Evolutionary conservation across 352 stramenopile species (phyloP).

Genomic region (Phytophthora uliginosa): DNA sequence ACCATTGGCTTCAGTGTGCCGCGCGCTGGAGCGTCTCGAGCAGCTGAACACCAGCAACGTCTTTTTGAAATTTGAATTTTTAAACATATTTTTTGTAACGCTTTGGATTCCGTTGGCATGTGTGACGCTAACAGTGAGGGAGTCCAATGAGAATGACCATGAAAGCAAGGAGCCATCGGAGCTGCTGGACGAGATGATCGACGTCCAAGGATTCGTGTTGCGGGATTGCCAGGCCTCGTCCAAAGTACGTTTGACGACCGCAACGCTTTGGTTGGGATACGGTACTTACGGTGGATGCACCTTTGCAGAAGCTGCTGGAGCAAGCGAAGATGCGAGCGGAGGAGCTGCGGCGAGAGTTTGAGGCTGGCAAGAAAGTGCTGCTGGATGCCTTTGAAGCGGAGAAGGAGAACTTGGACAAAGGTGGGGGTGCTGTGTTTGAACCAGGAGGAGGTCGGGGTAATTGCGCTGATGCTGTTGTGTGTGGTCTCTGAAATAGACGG

Average conservation of each 20-base stretch:
- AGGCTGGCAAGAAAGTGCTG: constrained; percentile 64
- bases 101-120: neutral
- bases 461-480: constrained; percentile 6
- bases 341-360: constrained; percentile 63
- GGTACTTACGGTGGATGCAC: constrained; percentile 5
- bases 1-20: neutral
- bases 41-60: neutral
- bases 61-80: constrained; percentile 2
- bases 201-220: constrained; percentile 61
- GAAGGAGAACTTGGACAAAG: constrained; percentile 62
- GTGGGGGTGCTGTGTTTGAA: constrained; percentile 8
- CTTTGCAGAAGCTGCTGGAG: constrained; percentile 61
- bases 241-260: constrained; percentile 32
- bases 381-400: constrained; percentile 65
- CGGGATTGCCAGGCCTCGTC: constrained; percentile 52
- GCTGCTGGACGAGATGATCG: constrained; percentile 38
- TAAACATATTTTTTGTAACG: neutral
- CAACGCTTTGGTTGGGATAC: neutral
- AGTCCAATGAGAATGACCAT: neutral
- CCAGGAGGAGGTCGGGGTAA: neutral
- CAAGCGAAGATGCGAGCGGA: constrained; percentile 58
- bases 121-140: constrained; percentile 13
- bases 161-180: constrained; percentile 4
- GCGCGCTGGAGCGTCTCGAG: neutral
- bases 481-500: constrained; percentile 20